Percentiles rank a stretch among this genome's conserved stretches.
Evolutionary conservation across 805 yeast genomes (phyloP).

Genomic region (Pichia exigua): DNA sequence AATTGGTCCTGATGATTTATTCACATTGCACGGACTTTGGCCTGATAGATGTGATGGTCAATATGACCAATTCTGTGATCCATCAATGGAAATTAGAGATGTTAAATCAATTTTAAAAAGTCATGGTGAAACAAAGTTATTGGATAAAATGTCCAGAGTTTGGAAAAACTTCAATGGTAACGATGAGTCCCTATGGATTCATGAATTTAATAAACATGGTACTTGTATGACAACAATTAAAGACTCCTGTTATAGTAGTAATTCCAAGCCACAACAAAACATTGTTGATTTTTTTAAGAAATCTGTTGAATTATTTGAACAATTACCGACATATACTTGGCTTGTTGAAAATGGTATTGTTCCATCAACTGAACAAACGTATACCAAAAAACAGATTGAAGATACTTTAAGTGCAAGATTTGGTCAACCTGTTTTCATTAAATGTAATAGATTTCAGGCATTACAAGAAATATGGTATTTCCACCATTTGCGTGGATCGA

Average conservation of each 20-base stretch:
- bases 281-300: conserved; percentile 67
- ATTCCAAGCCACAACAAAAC: conserved; percentile 28
- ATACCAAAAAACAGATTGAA: conserved; percentile 47
- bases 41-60: conserved; percentile 83
- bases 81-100: conserved; percentile 44
- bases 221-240: conserved; percentile 80
- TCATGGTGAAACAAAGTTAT: conserved; percentile 43
- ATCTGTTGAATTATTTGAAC: conserved; percentile 48
- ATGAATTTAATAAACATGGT: conserved; percentile 91
- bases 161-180: conserved; percentile 74
- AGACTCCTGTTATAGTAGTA: conserved; percentile 54
- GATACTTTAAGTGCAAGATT: conserved; percentile 43
- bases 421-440: conserved; percentile 51
- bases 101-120: conserved; percentile 39
- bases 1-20: conserved; percentile 59
- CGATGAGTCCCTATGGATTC: conserved; percentile 73
- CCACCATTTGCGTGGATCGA: conserved; percentile 66
- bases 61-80: conserved; percentile 72
- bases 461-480: conserved; percentile 74
- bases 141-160: conserved; percentile 44
- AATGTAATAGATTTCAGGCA: conserved; percentile 47
- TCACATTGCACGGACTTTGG: conserved; percentile 86
- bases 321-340: conserved; percentile 61
- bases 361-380: conserved; percentile 54
- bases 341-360: conserved; percentile 60